A percentile compares a stretch with the other conserved stretches of the same genome.
These are phyloP conservation scores for Nemophila menziesii DNA, from an alignment of 257 asterid genomes.

Conservation along the genomic window DNA sequence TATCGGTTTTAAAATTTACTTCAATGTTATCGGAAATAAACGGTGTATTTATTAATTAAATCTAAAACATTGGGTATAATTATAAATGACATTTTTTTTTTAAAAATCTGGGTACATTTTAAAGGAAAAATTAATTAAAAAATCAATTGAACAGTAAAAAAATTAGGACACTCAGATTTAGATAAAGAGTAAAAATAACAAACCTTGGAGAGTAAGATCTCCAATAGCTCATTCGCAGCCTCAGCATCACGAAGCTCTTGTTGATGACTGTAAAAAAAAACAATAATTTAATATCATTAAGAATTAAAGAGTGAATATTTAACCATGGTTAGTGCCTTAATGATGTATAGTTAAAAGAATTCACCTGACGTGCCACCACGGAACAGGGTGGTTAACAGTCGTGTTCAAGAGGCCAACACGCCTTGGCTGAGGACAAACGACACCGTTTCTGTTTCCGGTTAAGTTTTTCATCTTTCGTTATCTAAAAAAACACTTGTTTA, in stretches of 20 bases:
- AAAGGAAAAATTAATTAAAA: not conserved
- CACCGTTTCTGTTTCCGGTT: constrained; percentile 21
- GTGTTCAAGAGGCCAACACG: constrained; percentile 50
- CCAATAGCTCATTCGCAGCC: constrained; percentile 81
- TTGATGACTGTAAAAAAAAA: constrained; percentile 38
- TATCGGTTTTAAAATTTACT: no score
- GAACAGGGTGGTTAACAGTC: constrained; percentile 31
- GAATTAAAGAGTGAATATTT: not conserved
- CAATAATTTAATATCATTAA: not conserved
- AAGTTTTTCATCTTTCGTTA: not conserved
- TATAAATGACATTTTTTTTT: no score
- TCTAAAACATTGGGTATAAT: no score
- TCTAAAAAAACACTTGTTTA: not conserved
- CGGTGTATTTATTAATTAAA: no score
- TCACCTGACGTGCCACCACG: constrained; percentile 72
- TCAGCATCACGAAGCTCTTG: constrained; percentile 63
- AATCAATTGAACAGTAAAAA: not conserved
- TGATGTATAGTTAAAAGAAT: not conserved
- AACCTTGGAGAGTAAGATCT: constrained; percentile 79
- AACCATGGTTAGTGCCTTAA: no score
- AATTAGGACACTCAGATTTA: not conserved
- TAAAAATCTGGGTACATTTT: no score
- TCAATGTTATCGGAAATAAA: no score
- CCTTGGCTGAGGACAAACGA: constrained; percentile 93
- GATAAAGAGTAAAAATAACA: constrained; percentile 2